Base-by-base conservation (phyloP, 805 yeast species). In the Nakazawaea laoshanensis region DNA sequence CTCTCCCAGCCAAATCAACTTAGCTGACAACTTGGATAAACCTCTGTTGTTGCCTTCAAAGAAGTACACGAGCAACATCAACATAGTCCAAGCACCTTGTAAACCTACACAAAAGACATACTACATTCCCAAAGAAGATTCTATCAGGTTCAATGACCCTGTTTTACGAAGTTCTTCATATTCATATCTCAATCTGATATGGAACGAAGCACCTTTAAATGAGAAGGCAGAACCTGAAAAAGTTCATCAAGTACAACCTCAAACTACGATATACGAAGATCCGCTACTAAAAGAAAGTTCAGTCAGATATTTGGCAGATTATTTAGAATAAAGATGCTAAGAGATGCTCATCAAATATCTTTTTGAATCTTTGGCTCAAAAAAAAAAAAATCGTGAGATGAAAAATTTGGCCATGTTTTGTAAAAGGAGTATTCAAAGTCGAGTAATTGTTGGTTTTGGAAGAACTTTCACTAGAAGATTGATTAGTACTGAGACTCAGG, bases 401-500 rank as follows among this genome's bases (percentile, higher is more conserved):
- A n/a, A n/a, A n/a, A n/a, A n/a, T n/a, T n/a, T n/a, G n/a, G n/a
- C n/a, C n/a, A n/a, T n/a, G n/a, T n/a, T n/a, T n/a, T n/a, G n/a
- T n/a, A n/a, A n/a, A n/a, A n/a, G n/a, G n/a, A n/a, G n/a, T n/a
- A n/a, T n/a, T n/a, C n/a, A n/a, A 20, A 7, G 22, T 20, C 22
- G 22, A 10, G 22, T 20, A 10, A 10, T 20, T 20, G 22, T 20
- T 20, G 22, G 22, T 8, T 7, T 20, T n/a, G n/a, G n/a, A n/a
- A n/a, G n/a, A n/a, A n/a, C n/a, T 20, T 20, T 20, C 9, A 10
- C 19, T 4, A 31, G 28, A 30, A 32, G 38, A 30, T 30, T 7
- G n/a, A n/a, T 31, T 10, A 32, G 51, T 27, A 41, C 51, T 3
- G 30, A 42, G 4, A 34, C 47, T 6, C 50, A 51, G n/a, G 47